Percentiles rank a stretch among this genome's conserved stretches.
These are phyloP conservation scores for Globisporangium takayamanum DNA, from an alignment of 352 stramenopile species.

Conservation along the genomic window DNA sequence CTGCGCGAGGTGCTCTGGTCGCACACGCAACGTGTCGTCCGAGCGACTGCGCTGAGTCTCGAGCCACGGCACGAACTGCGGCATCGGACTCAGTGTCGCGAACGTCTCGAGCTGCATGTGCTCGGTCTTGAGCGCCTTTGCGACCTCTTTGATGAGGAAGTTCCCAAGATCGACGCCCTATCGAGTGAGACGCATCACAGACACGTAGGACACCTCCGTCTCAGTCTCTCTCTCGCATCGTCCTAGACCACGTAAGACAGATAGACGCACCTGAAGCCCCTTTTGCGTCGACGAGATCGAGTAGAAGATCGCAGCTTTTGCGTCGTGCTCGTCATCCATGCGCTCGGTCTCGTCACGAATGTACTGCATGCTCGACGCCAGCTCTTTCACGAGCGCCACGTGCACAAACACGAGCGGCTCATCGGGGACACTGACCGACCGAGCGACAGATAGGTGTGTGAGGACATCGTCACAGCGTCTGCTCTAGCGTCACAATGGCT, in stretches of 20 bases:
- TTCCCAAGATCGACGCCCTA: conserved; percentile 92
- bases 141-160: conserved; percentile 94
- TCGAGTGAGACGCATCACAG: not conserved
- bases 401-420: conserved; percentile 95
- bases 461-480: not conserved
- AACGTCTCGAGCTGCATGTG: conserved; percentile 79
- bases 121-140: conserved; percentile 71
- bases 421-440: conserved; percentile 56
- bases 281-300: conserved; percentile 93
- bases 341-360: conserved; percentile 78
- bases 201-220: not conserved
- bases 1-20: conserved; percentile 21
- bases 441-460: not conserved
- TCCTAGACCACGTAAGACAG: not conserved
- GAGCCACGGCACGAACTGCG: conserved; percentile 91
- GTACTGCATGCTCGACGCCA: conserved; percentile 89
- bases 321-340: conserved; percentile 47
- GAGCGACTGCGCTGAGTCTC: conserved; percentile 60
- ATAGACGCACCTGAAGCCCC: conserved; percentile 57
- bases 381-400: conserved; percentile 85
- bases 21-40: conserved; percentile 23
- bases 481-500: too few species aligned
- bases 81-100: conserved; percentile 93
- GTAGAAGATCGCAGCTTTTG: conserved; percentile 91
- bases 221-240: conserved; percentile 17